A percentile compares a stretch with the other conserved stretches of the same genome.
phyloP scores from a whole-genome alignment of 2,329 filamentous ascomycete genomes.

The Achaetomium macrosporum region DNA sequence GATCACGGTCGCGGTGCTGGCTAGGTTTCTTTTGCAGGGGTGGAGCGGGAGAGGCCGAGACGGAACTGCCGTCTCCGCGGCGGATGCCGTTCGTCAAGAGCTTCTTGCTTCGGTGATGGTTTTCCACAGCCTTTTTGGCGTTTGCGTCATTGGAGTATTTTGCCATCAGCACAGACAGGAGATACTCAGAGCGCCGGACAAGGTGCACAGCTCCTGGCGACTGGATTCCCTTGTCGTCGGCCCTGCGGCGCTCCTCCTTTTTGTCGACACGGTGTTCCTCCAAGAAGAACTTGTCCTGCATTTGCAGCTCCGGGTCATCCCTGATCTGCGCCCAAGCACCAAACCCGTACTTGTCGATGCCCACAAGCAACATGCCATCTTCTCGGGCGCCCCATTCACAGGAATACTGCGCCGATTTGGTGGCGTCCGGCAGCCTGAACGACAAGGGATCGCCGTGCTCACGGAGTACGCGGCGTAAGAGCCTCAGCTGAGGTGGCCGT shows the following conservation, averaged over 20 bases:
- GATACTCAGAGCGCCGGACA: slow-evolving; percentile 88
- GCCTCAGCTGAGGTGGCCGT: slow-evolving; percentile 79
- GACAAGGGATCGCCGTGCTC: slow-evolving; percentile 63
- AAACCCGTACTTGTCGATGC: slow-evolving; percentile 89
- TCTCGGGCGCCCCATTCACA: slow-evolving; percentile 90
- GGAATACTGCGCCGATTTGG: slow-evolving; percentile 84
- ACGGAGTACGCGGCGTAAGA: slow-evolving; percentile 70
- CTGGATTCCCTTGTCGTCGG: slow-evolving; percentile 73
- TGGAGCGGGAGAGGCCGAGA: slow-evolving; percentile 67
- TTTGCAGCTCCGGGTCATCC: slow-evolving; percentile 79
- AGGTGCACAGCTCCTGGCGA: slow-evolving; percentile 97
- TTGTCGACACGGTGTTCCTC: slow-evolving; percentile 98
- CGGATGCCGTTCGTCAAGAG: slow-evolving; percentile 60
- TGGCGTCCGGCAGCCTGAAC: slow-evolving; percentile 86
- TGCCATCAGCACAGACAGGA: slow-evolving; percentile 86
- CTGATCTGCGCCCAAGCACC: slow-evolving; percentile 93
- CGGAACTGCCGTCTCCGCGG: slow-evolving; percentile 51
- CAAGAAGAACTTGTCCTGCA: slow-evolving; percentile 88
- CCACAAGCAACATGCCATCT: slow-evolving; percentile 94
- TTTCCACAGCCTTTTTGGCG: slow-evolving; percentile 76
- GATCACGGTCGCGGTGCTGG: slow-evolving; percentile 44
- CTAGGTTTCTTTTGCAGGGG: slow-evolving; percentile 42
- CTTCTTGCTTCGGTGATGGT: slow-evolving; percentile 93
- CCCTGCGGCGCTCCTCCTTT: slow-evolving; percentile 83
- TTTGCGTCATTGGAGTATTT: slow-evolving; percentile 72